phyloP scores from a whole-genome alignment of 352 stramenopile genomes.

The Globisporangium ultimum region DNA sequence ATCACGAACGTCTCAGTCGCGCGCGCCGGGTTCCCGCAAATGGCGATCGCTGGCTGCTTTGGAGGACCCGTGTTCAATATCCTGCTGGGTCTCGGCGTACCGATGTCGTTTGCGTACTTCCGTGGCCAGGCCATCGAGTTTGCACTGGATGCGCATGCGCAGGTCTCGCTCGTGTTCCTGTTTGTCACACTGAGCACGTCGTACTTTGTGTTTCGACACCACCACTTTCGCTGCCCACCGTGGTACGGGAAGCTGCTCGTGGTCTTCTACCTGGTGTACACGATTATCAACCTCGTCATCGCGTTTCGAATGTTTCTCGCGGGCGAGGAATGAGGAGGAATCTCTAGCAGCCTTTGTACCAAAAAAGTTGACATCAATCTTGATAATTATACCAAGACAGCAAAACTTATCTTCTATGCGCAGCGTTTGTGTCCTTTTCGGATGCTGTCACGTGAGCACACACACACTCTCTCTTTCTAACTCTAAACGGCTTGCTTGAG shows the following conservation, averaged over 20 bases:
- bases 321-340: not conserved
- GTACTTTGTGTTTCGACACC: constrained; percentile 44
- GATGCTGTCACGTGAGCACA: not conserved
- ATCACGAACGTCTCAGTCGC: constrained; percentile 84
- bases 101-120: constrained; percentile 61
- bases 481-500: constrained; percentile 40
- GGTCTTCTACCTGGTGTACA: constrained; percentile 67
- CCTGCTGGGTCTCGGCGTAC: constrained; percentile 70
- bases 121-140: constrained; percentile 37
- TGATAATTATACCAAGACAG: constrained; percentile 1
- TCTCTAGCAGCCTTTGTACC: not conserved
- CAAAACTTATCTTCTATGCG: constrained; percentile 5
- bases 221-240: constrained; percentile 53
- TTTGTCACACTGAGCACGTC: constrained; percentile 50
- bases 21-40: constrained; percentile 73
- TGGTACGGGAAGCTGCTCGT: constrained; percentile 79
- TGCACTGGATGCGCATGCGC: constrained; percentile 60
- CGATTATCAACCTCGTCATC: constrained; percentile 61
- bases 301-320: constrained; percentile 27
- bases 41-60: constrained; percentile 85
- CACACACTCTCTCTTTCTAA: not conserved
- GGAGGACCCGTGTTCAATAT: constrained; percentile 84
- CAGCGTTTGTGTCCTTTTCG: no score
- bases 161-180: constrained; percentile 71
- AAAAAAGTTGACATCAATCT: constrained; percentile 1